phyloP scores from a whole-genome alignment of 176 grass and related monocot genomes.

The Hordeum vulgare region MorexV3_pseudomolecules_assembly NC_058520.1:604541146-604541645 shows the following conservation, averaged over 20 bases:
- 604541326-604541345: background rate
- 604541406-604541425: slow-evolving; percentile 40
- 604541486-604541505: slow-evolving; percentile 22
- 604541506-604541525: background rate
- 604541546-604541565: slow-evolving; percentile 44
- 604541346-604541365: background rate
- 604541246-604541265: slow-evolving; percentile 62
- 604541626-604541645: background rate
- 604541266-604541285: slow-evolving; percentile 72
- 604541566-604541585: slow-evolving; percentile 72
- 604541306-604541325: slow-evolving; percentile 21
- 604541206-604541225: background rate
- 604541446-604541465: slow-evolving; percentile 18
- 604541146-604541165: slow-evolving; percentile 73
- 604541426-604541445: slow-evolving; percentile 38
- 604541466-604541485: slow-evolving; percentile 28
- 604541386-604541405: slow-evolving; percentile 21
- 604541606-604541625: slow-evolving; percentile 30
- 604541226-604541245: slow-evolving; percentile 32
- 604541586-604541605: slow-evolving; percentile 53
- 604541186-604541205: background rate
- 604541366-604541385: background rate
- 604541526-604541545: slow-evolving; percentile 23
- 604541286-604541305: slow-evolving; percentile 1
- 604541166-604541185: slow-evolving; percentile 50